Conservation (phyloP, 1,284 basidiomycete genomes). For the Puccinia polysora region DNA sequence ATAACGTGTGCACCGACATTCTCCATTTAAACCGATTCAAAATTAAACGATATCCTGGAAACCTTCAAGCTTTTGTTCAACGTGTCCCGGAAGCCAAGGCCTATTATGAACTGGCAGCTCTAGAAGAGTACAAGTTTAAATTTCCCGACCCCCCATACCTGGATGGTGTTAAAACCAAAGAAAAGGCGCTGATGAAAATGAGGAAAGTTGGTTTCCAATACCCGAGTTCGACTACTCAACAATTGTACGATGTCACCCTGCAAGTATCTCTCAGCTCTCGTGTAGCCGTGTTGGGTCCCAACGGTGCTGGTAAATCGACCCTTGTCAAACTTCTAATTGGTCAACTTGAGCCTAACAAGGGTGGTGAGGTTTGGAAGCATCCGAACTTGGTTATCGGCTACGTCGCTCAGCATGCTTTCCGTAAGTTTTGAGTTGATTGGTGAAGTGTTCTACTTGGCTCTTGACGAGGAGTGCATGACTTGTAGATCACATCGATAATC, state of each 20-base stretch:
- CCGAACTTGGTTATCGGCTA: conserved; percentile 98
- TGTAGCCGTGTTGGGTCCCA: conserved; percentile 92
- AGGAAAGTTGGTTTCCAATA: conserved; percentile 96
- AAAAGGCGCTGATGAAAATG: conserved; percentile 96
- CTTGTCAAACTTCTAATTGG: conserved; percentile 98
- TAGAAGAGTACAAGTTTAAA: conserved; percentile 95
- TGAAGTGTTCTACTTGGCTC: too few relatives aligned
- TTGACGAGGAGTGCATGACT: background rate
- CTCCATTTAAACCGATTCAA: conserved; percentile 99
- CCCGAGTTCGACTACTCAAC: conserved; percentile 74
- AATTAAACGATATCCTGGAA: conserved; percentile 93
- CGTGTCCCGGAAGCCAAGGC: conserved; percentile 94
- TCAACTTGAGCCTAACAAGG: conserved; percentile 92
- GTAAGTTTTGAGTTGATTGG: conserved; percentile 55
- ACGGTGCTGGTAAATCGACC: conserved; percentile 97
- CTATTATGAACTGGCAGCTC: conserved; percentile 89
- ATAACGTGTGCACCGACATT: conserved; percentile 97
- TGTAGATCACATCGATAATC: conserved; percentile 80
- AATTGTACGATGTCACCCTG: conserved; percentile 88
- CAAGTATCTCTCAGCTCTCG: conserved; percentile 95
- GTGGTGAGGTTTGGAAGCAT: conserved; percentile 97
- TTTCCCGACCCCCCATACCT: conserved; percentile 90
- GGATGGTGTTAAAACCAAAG: conserved; percentile 99
- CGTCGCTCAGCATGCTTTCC: conserved; percentile 97
- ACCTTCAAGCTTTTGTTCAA: conserved; percentile 92